Evolutionary conservation across 1,284 basidiomycete genomes (phyloP), one percentile per base, ranked within the genome.

Genomic region (Heterobasidion parviporum): DNA sequence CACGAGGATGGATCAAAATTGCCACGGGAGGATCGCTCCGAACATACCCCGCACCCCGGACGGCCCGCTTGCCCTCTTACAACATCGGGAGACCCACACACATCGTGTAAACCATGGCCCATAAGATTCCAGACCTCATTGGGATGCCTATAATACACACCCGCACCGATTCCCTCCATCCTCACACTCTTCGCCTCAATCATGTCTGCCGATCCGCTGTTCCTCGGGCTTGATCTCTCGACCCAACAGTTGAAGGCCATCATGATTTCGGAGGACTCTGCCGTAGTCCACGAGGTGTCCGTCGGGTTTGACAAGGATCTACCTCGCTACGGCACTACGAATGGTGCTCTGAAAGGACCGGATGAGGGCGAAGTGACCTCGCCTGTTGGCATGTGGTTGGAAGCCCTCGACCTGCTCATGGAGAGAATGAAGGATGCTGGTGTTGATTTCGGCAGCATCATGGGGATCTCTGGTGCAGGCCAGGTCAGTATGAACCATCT

Each of bases 221-320:
- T 93, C 68, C 84, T 95, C 32, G 92, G 93, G 12, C 78, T 95
- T 56, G 92, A 96, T 70, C 79, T 92, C 50, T 92, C 89, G 7
- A 95, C 92, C 0, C 92, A 97, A 67, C 87, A 90, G 54, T 79
- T 94, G 62, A 95, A 94, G 69, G 86, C 82, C 7, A 75, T 88
- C 47, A 67, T 94, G 48, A 79, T 91, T 59, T 72, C 81, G 20
- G 74, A 81, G 45, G 74, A 83, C 54, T 79, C 81, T 45, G 69
- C 74, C 18, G 77, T 91, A 50, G 73, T 91, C 4, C 79, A 86
- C 63, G 89, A 94, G 68, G 76, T 81, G 14, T 77, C 85, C 8
- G 85, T 95, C 36, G 80, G 89, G 65, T 95, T 94, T 66, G 90
- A 93, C 70, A 73, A 74, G 44, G 92, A 96, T 68, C 74, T 95